A percentile compares a stretch with the other conserved stretches of the same genome.
Evolutionary conservation across 2,329 filamentous ascomycete species (phyloP).

Genomic region (Alternaria tenuissima): DNA sequence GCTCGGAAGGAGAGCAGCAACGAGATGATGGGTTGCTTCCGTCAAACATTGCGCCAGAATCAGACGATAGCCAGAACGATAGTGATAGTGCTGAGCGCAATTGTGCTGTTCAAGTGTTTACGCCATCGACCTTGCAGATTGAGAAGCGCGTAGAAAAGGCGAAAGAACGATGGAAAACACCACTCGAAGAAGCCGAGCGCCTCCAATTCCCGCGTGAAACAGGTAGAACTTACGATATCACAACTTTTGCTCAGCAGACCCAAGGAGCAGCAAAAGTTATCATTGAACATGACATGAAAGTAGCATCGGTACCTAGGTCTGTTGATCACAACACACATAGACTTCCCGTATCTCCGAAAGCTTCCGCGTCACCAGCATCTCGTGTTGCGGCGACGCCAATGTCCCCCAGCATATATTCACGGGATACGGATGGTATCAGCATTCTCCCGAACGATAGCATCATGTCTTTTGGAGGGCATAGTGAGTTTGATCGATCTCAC

Average conservation of each 20-base stretch:
- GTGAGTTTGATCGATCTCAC: constrained; percentile 14
- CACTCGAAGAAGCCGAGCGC: constrained; percentile 47
- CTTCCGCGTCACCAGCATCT: constrained; percentile 18
- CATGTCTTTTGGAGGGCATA: constrained; percentile 32
- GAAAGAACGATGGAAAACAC: constrained; percentile 53
- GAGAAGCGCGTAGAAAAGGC: constrained; percentile 49
- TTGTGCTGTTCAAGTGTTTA: constrained; percentile 13
- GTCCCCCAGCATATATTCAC: constrained; percentile 59
- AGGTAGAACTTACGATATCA: constrained; percentile 27
- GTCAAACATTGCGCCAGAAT: constrained; percentile 6
- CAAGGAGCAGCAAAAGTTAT: background rate
- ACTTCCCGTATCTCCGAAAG: constrained; percentile 1
- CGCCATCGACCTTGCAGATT: constrained; percentile 52
- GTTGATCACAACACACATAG: background rate
- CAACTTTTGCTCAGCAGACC: constrained; percentile 13
- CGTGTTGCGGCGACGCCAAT: constrained; percentile 38
- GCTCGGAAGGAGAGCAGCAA: constrained; percentile 16
- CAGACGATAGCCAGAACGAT: background rate
- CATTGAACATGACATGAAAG: background rate
- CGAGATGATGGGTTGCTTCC: constrained; percentile 17
- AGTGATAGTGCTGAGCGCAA: background rate
- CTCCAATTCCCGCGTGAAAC: constrained; percentile 42
- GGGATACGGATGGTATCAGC: constrained; percentile 52
- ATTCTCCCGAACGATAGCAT: constrained; percentile 47
- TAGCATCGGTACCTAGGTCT: too few species aligned